Evolutionary conservation across 192 early-diverging fungal species (phyloP).

Genomic region (Dissophora ornata): DNA sequence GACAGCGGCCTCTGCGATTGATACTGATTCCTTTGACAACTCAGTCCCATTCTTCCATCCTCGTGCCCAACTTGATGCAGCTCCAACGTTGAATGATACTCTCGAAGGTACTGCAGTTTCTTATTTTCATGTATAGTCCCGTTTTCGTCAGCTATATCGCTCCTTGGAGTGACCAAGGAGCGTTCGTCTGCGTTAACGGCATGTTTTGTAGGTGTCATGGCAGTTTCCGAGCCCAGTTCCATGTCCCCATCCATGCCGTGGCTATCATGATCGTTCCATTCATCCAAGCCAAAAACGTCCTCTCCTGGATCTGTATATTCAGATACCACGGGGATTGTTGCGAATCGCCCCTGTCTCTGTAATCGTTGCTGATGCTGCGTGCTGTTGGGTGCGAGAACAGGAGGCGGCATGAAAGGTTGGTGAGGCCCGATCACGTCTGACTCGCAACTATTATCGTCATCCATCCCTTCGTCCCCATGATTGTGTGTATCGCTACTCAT

Average conservation of each 20-base stretch:
- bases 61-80: too few species aligned
- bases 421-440: not conserved
- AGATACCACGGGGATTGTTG: slow-evolving; percentile 2
- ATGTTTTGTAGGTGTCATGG: too few species aligned
- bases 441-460: not conserved
- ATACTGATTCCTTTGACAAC: too few species aligned
- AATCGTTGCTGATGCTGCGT: not conserved
- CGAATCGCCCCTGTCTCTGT: not conserved
- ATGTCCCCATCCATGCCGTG: too few species aligned
- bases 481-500: not conserved
- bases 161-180: not conserved
- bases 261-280: not conserved
- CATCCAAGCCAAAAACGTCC: not conserved
- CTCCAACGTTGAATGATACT: too few species aligned
- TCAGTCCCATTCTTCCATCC: too few species aligned
- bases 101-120: too few species aligned
- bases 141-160: not conserved
- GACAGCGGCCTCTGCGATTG: too few species aligned
- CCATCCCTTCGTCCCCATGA: not conserved
- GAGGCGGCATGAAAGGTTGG: not conserved
- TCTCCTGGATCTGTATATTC: not conserved
- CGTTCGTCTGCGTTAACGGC: too few species aligned
- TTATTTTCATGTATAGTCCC: too few species aligned
- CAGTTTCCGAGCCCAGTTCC: too few species aligned
- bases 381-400: not conserved